phyloP scores from a whole-genome alignment of 2,329 filamentous ascomycete genomes.

The Paraconiothyrium sp. region DNA sequence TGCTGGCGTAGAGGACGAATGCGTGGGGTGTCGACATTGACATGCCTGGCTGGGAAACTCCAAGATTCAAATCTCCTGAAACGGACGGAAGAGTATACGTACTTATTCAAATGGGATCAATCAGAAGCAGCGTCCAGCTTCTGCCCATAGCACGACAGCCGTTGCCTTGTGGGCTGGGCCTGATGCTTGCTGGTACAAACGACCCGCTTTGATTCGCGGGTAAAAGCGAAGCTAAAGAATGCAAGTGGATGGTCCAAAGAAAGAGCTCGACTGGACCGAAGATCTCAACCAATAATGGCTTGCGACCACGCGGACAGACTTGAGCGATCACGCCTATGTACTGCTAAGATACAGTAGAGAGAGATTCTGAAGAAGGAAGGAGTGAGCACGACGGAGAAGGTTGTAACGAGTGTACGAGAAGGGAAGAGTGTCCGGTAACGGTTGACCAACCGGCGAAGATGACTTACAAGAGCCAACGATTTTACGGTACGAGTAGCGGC shows the following conservation, averaged over 20 bases:
- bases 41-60: constrained; percentile 42
- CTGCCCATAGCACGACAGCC: constrained; percentile 44
- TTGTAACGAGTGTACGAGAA: constrained; percentile 49
- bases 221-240: constrained; percentile 42
- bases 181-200: constrained; percentile 45
- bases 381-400: constrained; percentile 43
- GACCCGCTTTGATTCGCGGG: constrained; percentile 47
- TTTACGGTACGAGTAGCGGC: constrained; percentile 45
- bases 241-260: constrained; percentile 39
- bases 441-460: constrained; percentile 46
- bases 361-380: constrained; percentile 36
- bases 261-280: constrained; percentile 41
- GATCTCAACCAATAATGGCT: constrained; percentile 49
- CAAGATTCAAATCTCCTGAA: constrained; percentile 42
- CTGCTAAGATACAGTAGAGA: constrained; percentile 21
- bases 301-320: constrained; percentile 40
- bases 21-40: constrained; percentile 43
- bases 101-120: constrained; percentile 48
- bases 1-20: constrained; percentile 27
- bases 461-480: constrained; percentile 38
- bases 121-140: constrained; percentile 48
- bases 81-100: constrained; percentile 48
- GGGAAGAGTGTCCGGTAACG: constrained; percentile 45
- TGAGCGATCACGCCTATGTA: constrained; percentile 45
- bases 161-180: constrained; percentile 45